Evolutionary conservation across 805 yeast genomes (phyloP), one percentile per base, ranked within the genome.

Genomic region (Debaryomyces tyrocola): DNA sequence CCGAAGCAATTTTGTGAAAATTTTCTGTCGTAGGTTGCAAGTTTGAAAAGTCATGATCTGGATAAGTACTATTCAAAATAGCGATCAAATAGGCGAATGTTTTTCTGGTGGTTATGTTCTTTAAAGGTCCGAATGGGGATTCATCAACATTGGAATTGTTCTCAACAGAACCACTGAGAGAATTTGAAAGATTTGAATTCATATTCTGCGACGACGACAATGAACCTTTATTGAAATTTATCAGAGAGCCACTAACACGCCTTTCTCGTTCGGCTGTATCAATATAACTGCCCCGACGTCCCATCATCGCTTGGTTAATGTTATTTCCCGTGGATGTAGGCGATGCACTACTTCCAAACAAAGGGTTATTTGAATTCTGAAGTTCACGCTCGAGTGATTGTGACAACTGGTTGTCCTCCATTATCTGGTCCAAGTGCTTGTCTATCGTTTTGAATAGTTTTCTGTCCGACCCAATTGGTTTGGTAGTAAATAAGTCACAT

Each of bases 31-130:
- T 79, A 1, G 99, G 99, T 59, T 88, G 90, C 51, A 94, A 78
- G 20, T 85, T 79, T 10, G 95, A 79, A 58, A 92, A 94, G 61
- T 94, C 99, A 59, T 94, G 96, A 63, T 94, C 99, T 0, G 99
- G 98, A 61, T 88, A 92, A 4, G 95, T 85, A 6, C 95, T 87
- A 64, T 94, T 94, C 44, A 94, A 74, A 31, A 91, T 90, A 1
- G 96, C 94, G 48, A 94, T 88, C 40, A 94, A 72, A 60, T 91
- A 88, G 0, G 97, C 94, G 71, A 92, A 94, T 1, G 91, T 84
- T 64, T 90, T 85, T 52, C 97, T 79, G 38, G 96, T 86, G 1
- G 94, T 83, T n/a, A 85, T 81, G 56, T 85, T 85, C 58, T 85
- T 87, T 29, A 94, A 74, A 0, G 97, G 96, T 0, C 99, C 99